Conservation (phyloP, 331 rosid genomes). For the Spiraea crenata region DNA sequence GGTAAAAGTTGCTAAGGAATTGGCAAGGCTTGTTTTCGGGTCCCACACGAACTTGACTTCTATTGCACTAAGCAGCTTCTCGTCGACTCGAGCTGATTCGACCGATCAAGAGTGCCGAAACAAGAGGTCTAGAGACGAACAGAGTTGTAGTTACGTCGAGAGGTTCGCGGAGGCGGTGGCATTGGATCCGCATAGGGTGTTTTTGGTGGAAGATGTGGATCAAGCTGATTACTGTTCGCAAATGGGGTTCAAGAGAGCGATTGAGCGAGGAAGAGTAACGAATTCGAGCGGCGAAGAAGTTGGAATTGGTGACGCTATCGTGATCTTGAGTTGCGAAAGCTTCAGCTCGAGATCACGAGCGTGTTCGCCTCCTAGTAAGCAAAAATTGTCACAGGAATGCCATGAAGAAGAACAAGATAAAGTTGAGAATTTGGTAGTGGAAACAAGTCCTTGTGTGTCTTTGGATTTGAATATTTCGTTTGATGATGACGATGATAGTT, state of each 20-base stretch:
- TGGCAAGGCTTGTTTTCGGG: slow-evolving; percentile 70
- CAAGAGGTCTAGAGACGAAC: slow-evolving; percentile 79
- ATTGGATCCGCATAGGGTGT: slow-evolving; percentile 76
- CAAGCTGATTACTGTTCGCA: slow-evolving; percentile 79
- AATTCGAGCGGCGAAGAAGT: slow-evolving; percentile 65
- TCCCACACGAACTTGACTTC: slow-evolving; percentile 54
- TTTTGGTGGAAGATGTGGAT: slow-evolving; percentile 79
- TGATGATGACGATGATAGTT: slow-evolving; percentile 46
- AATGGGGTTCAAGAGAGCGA: slow-evolving; percentile 76
- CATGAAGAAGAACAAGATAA: slow-evolving; percentile 28
- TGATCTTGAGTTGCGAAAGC: slow-evolving; percentile 75
- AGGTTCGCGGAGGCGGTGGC: slow-evolving; percentile 61
- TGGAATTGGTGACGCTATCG: slow-evolving; percentile 63
- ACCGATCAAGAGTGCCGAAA: slow-evolving; percentile 57
- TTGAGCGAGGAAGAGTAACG: slow-evolving; percentile 58
- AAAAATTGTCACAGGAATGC: slow-evolving; percentile 22
- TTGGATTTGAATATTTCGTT: slow-evolving; percentile 90
- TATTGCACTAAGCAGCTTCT: slow-evolving; percentile 64
- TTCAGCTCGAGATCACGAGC: slow-evolving; percentile 84
- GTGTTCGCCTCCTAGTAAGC: slow-evolving; percentile 65
- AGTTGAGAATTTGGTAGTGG: slow-evolving; percentile 25
- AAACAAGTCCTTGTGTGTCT: slow-evolving; percentile 50
- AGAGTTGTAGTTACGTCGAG: slow-evolving; percentile 66
- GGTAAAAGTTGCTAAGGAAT: slow-evolving; percentile 68
- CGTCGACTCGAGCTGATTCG: slow-evolving; percentile 79